Evolutionary conservation across 2,329 filamentous ascomycete species (phyloP).

Genomic region (Coniochaeta sp.): DNA sequence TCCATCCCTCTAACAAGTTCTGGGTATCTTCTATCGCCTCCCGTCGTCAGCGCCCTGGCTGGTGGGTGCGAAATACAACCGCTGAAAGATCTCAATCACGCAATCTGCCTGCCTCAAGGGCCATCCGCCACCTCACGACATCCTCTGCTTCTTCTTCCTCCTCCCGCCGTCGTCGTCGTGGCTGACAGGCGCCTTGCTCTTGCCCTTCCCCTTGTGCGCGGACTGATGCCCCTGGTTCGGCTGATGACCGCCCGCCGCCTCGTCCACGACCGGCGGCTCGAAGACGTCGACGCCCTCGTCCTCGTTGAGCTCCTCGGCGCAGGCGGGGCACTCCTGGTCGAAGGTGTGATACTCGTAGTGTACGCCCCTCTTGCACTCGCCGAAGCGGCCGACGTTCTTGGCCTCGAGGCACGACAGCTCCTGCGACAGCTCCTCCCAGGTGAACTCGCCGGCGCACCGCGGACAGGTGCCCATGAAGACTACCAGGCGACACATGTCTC

Average conservation of each 20-base stretch:
- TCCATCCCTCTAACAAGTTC: neutral
- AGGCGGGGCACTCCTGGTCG: constrained; percentile 39
- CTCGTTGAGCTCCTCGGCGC: constrained; percentile 32
- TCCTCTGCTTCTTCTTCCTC: neutral
- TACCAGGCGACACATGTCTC: constrained; percentile 39
- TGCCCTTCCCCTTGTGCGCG: neutral
- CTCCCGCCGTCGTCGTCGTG: neutral
- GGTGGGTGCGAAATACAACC: neutral
- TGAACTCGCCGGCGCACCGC: constrained; percentile 29
- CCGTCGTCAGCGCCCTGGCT: neutral
- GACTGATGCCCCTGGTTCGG: neutral
- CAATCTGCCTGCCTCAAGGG: neutral
- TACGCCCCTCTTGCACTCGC: constrained; percentile 32
- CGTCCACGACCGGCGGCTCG: neutral
- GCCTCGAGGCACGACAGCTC: constrained; percentile 39
- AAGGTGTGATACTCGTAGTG: constrained; percentile 34
- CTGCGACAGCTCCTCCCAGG: constrained; percentile 36
- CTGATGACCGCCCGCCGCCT: no score
- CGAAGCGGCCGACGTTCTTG: constrained; percentile 39
- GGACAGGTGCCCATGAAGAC: constrained; percentile 36
- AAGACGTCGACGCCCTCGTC: constrained; percentile 22
- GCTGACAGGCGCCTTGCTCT: neutral
- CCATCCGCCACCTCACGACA: neutral
- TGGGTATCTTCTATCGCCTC: neutral
- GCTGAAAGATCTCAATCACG: no score